Evolutionary conservation across 2,329 filamentous ascomycete genomes (phyloP).

Genomic region (Microcera coccophila): DNA sequence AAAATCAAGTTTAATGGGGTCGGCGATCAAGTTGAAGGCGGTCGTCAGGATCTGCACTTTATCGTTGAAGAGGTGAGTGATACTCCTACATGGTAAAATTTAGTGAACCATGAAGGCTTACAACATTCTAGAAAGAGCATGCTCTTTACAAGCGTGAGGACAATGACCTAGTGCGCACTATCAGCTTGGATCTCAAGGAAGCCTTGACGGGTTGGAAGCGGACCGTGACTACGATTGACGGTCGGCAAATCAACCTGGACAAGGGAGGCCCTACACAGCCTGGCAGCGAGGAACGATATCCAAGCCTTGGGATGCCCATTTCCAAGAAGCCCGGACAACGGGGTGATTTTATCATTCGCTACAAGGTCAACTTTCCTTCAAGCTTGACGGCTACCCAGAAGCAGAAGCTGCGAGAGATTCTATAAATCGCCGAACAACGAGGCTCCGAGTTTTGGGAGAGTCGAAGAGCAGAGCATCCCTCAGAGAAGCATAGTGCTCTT

Average conservation of each 20-base stretch:
- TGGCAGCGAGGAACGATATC: slow-evolving; percentile 75
- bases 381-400: slow-evolving; percentile 75
- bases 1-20: slow-evolving; percentile 98
- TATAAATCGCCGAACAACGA: slow-evolving; percentile 42
- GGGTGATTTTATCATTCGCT: slow-evolving; percentile 83
- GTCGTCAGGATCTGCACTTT: slow-evolving; percentile 92
- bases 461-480: too few relatives aligned
- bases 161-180: slow-evolving; percentile 74
- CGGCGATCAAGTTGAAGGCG: slow-evolving; percentile 96
- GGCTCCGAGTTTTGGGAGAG: too few relatives aligned
- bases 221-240: slow-evolving; percentile 91
- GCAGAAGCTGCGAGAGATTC: slow-evolving; percentile 71
- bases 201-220: slow-evolving; percentile 90
- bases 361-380: slow-evolving; percentile 89
- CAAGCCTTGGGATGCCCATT: slow-evolving; percentile 87
- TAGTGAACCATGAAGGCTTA: slow-evolving; percentile 36
- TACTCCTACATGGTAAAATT: not conserved
- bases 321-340: slow-evolving; percentile 82
- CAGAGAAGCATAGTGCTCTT: too few relatives aligned
- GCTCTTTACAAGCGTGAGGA: slow-evolving; percentile 80
- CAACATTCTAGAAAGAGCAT: slow-evolving; percentile 69
- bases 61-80: slow-evolving; percentile 84
- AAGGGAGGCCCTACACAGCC: slow-evolving; percentile 83
- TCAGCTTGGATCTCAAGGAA: slow-evolving; percentile 87
- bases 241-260: slow-evolving; percentile 74